These are phyloP conservation scores for Yarrowia sp. DNA, from an alignment of 805 yeast genomes.

Conservation along the genomic window DNA sequence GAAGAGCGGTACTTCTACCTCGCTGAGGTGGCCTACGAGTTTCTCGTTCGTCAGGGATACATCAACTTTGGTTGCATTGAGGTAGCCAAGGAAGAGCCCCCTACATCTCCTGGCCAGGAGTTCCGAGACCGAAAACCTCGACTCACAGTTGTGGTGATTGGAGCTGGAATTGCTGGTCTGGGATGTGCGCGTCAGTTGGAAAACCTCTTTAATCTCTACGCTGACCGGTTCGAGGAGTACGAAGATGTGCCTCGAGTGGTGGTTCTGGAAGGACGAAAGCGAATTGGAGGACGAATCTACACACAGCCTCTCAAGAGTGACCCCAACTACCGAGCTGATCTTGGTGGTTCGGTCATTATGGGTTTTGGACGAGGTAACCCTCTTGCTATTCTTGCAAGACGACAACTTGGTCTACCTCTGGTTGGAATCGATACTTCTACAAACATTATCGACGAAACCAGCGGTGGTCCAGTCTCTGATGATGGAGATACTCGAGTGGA, in stretches of 20 bases:
- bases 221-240: conserved; percentile 49
- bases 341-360: conserved; percentile 53
- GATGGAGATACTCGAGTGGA: conserved; percentile 49
- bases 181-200: conserved; percentile 96
- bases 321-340: conserved; percentile 48
- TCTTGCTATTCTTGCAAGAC: conserved; percentile 51
- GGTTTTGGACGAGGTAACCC: conserved; percentile 56
- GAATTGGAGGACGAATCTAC: conserved; percentile 55
- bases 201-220: conserved; percentile 57
- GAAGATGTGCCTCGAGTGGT: conserved; percentile 53
- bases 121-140: conserved; percentile 49
- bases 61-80: conserved; percentile 55
- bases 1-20: conserved; percentile 51
- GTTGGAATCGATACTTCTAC: conserved; percentile 49
- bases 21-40: conserved; percentile 56
- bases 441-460: conserved; percentile 49
- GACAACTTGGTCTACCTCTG: conserved; percentile 54
- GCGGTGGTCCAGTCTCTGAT: conserved; percentile 48
- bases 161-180: conserved; percentile 97
- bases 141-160: conserved; percentile 72
- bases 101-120: conserved; percentile 41
- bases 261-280: conserved; percentile 52
- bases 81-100: conserved; percentile 43
- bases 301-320: conserved; percentile 48
- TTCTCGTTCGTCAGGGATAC: conserved; percentile 53